phyloP scores from a whole-genome alignment of 2,329 filamentous ascomycete genomes.

The Xylaria sp. region DNA sequence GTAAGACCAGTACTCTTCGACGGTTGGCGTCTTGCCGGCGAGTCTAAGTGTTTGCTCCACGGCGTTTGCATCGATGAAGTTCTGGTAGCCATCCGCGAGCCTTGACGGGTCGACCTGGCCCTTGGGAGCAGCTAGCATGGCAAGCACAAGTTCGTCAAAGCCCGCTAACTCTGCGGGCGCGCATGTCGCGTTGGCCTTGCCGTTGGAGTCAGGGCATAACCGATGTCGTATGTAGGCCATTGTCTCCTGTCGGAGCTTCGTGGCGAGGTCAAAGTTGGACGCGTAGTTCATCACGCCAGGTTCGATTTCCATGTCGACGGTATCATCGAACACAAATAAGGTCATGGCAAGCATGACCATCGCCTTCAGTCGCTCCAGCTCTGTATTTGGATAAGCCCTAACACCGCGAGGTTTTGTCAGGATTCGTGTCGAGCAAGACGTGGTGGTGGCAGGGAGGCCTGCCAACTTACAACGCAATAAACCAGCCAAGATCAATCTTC shows the following conservation, averaged over 20 bases:
- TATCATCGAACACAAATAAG: conserved; percentile 28
- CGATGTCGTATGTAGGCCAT: conserved; percentile 13
- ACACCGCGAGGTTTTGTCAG: not conserved
- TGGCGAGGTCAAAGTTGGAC: conserved; percentile 22
- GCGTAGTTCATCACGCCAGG: conserved; percentile 16
- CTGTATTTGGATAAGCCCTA: conserved; percentile 22
- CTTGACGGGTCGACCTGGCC: conserved; percentile 13
- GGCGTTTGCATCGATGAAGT: conserved; percentile 25
- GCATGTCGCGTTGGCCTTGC: not conserved
- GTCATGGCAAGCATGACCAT: conserved; percentile 24
- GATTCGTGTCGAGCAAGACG: not conserved
- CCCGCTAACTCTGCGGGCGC: conserved; percentile 17
- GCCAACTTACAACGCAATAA: conserved; percentile 20
- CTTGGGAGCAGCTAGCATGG: conserved; percentile 4
- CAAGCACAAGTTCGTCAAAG: conserved; percentile 15
- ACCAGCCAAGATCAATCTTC: conserved; percentile 23
- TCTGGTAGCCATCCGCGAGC: conserved; percentile 16
- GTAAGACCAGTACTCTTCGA: conserved; percentile 26
- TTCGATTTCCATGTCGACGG: conserved; percentile 26
- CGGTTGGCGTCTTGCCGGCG: conserved; percentile 14
- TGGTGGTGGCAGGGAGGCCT: not conserved
- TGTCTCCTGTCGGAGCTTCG: conserved; percentile 20
- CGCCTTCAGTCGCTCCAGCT: conserved; percentile 21
- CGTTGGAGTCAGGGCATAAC: not conserved
- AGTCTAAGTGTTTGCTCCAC: conserved; percentile 24